Conservation (phyloP, 2,329 filamentous ascomycete species). For the Cordyceps farinosa region DNA sequence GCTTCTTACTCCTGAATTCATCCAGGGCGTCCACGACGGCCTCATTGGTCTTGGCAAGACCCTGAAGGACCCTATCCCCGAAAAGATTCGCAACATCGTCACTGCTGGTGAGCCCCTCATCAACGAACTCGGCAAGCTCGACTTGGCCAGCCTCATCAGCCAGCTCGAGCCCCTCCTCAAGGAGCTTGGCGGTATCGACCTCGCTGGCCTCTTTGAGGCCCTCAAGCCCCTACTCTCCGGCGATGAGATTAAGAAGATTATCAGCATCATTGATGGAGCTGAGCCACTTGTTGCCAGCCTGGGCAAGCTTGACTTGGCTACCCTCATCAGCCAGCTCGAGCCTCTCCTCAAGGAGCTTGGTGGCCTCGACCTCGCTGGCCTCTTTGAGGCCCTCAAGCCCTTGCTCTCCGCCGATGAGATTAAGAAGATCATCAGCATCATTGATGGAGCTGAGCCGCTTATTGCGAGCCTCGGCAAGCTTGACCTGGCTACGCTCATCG, state of each 20-base stretch:
- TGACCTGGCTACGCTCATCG: constrained; percentile 33
- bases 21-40: constrained; percentile 39
- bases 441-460: constrained; percentile 34
- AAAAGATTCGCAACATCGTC: constrained; percentile 33
- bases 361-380: constrained; percentile 31
- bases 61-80: constrained; percentile 31
- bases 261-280: constrained; percentile 34
- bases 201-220: constrained; percentile 30
- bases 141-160: constrained; percentile 23
- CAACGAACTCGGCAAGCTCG: constrained; percentile 25
- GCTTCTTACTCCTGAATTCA: constrained; percentile 37
- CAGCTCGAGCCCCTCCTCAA: constrained; percentile 27
- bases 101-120: constrained; percentile 36
- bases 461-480: constrained; percentile 28
- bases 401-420: constrained; percentile 28
- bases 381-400: constrained; percentile 29
- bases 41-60: constrained; percentile 38
- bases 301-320: constrained; percentile 30
- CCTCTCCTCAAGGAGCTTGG: constrained; percentile 26
- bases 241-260: constrained; percentile 30
- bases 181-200: constrained; percentile 28
- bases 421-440: constrained; percentile 32
- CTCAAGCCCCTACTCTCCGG: constrained; percentile 28
- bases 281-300: constrained; percentile 30
- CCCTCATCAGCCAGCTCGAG: constrained; percentile 22